phyloP scores from a whole-genome alignment of 2,329 filamentous ascomycete species.

The Dothideomycetes sp. region DNA sequence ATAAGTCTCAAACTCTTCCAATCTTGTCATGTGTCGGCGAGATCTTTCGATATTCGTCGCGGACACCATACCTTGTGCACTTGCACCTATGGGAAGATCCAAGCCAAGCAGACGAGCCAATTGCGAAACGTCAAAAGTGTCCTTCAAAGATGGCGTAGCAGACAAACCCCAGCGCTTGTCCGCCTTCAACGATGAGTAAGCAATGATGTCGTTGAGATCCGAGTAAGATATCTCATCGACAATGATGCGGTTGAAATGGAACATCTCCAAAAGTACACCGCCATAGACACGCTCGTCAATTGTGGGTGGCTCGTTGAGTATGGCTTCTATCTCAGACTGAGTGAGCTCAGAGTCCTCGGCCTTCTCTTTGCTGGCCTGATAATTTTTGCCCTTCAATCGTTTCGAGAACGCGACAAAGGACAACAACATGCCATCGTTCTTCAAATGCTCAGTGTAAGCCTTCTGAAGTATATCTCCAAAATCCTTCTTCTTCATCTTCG shows the following conservation, averaged over 20 bases:
- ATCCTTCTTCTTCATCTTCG: no score
- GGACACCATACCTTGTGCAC: constrained; percentile 35
- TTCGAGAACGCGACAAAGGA: constrained; percentile 4
- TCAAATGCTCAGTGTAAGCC: not conserved
- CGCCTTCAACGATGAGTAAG: constrained; percentile 32
- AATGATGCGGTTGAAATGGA: constrained; percentile 51
- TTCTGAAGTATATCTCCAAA: not conserved
- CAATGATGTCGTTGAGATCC: constrained; percentile 24
- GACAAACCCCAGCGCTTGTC: constrained; percentile 54
- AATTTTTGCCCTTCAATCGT: constrained; percentile 7
- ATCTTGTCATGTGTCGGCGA: constrained; percentile 36
- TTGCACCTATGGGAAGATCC: constrained; percentile 46
- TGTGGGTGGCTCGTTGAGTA: not conserved
- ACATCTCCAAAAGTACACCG: constrained; percentile 45
- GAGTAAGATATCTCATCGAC: constrained; percentile 57
- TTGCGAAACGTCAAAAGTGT: constrained; percentile 51
- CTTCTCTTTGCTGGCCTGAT: not conserved
- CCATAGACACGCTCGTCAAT: not conserved
- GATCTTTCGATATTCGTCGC: constrained; percentile 37
- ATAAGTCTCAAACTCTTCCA: constrained; percentile 49
- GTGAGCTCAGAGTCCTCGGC: not conserved
- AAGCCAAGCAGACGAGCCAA: constrained; percentile 50
- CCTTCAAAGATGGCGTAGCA: constrained; percentile 50
- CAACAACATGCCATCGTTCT: not conserved
- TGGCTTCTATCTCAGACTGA: not conserved